These are phyloP conservation scores for Trametes cingulata DNA, from an alignment of 768 basidiomycete genomes.

Conservation along the genomic window DNA sequence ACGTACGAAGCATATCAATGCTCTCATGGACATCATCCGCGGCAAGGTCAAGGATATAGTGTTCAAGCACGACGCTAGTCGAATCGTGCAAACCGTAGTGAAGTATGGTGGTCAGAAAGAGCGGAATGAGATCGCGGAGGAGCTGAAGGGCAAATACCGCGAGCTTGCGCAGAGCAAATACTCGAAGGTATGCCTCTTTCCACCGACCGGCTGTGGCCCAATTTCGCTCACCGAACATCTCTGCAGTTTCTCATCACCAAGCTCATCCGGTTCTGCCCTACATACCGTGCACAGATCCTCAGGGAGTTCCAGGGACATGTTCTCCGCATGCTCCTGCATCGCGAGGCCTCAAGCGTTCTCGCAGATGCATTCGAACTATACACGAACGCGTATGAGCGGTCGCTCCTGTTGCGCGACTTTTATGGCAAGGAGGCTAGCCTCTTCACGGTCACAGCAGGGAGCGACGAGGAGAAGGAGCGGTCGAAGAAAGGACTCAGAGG, in stretches of 20 bases:
- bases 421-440: slow-evolving; percentile 87
- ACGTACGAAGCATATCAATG: slow-evolving; percentile 70
- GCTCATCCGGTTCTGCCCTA: slow-evolving; percentile 72
- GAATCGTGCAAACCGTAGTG: slow-evolving; percentile 79
- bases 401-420: slow-evolving; percentile 80
- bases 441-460: slow-evolving; percentile 61
- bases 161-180: slow-evolving; percentile 86
- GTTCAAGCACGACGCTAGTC: slow-evolving; percentile 90
- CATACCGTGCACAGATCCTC: slow-evolving; percentile 74
- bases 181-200: slow-evolving; percentile 71
- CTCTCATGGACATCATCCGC: slow-evolving; percentile 74
- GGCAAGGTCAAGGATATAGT: slow-evolving; percentile 85
- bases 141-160: slow-evolving; percentile 79
- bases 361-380: slow-evolving; percentile 90
- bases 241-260: slow-evolving; percentile 77
- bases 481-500: slow-evolving; percentile 69
- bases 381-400: slow-evolving; percentile 81
- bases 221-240: background rate
- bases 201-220: background rate
- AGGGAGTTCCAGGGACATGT: slow-evolving; percentile 77
- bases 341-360: slow-evolving; percentile 80
- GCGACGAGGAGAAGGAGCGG: slow-evolving; percentile 60
- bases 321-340: slow-evolving; percentile 76
- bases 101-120: slow-evolving; percentile 77
- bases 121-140: slow-evolving; percentile 76